Conservation (phyloP, 202 grass and related monocot species). For the Musa balbisiana region DNA sequence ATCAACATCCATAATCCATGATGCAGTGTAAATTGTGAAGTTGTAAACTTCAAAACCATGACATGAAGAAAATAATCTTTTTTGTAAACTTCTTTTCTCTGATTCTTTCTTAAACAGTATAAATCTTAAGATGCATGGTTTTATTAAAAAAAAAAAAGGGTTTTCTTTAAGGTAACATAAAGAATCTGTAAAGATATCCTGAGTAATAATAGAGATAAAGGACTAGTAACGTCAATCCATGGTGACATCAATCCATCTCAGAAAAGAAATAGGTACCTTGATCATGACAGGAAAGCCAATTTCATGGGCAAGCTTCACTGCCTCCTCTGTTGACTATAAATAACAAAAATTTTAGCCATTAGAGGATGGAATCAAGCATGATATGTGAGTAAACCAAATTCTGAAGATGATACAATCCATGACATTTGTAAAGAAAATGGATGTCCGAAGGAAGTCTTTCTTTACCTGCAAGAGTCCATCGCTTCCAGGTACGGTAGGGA, state of each 20-base stretch:
- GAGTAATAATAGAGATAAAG: no score
- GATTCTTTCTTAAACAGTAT: not conserved
- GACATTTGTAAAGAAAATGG: no score
- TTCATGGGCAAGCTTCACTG: constrained; percentile 32
- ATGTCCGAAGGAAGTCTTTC: not conserved
- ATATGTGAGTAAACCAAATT: not conserved
- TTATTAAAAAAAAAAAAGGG: not conserved
- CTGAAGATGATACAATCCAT: no score
- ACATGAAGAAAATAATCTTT: not conserved
- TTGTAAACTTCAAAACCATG: not conserved
- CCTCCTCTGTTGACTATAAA: constrained; percentile 46
- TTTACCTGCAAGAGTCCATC: constrained; percentile 43
- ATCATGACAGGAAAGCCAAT: constrained; percentile 53
- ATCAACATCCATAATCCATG: not conserved
- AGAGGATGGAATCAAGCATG: constrained; percentile 3
- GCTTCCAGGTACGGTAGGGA: constrained; percentile 45
- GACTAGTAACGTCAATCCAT: no score
- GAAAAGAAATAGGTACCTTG: constrained; percentile 27
- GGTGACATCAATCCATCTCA: not conserved
- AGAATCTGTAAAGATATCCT: not conserved
- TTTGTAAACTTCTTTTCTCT: not conserved
- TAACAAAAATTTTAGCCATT: not conserved
- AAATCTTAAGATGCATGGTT: not conserved
- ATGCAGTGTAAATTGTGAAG: not conserved
- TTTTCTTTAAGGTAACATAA: not conserved